Evolutionary conservation across 139 green algal species (phyloP).

Genomic region (Haematococcus lacustris): DNA sequence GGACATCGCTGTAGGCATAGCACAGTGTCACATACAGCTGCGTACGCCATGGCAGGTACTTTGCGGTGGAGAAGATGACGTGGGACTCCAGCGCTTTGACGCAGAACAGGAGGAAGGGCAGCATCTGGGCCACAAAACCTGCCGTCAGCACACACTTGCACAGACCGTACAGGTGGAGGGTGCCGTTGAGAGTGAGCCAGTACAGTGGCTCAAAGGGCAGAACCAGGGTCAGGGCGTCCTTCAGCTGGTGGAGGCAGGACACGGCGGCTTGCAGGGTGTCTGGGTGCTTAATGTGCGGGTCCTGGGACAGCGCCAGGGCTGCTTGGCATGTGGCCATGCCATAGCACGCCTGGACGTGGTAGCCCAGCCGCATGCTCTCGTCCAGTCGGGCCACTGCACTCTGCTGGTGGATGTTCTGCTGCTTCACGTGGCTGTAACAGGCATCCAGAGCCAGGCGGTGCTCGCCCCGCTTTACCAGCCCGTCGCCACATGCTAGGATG

Average conservation of each 20-base stretch:
- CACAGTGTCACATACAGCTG: constrained; percentile 32
- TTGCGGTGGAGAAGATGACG: constrained; percentile 31
- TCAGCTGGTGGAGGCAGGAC: constrained; percentile 24
- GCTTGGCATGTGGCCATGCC: constrained; percentile 27
- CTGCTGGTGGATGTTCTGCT: constrained; percentile 19
- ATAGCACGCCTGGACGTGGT: constrained; percentile 35
- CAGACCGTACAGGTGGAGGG: constrained; percentile 31
- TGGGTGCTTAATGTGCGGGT: constrained; percentile 30
- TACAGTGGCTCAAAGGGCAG: constrained; percentile 38
- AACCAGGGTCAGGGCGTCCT: constrained; percentile 24
- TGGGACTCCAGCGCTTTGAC: constrained; percentile 40
- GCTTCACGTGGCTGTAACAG: constrained; percentile 24
- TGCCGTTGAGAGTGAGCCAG: constrained; percentile 47
- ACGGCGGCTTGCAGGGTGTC: constrained; percentile 26
- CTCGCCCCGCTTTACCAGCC: constrained; percentile 19
- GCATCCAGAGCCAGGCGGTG: constrained; percentile 28
- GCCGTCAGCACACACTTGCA: constrained; percentile 32
- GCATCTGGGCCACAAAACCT: constrained; percentile 31
- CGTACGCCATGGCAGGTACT: constrained; percentile 46
- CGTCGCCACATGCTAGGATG: constrained; percentile 27
- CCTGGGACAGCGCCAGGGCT: constrained; percentile 11
- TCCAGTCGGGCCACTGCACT: constrained; percentile 22
- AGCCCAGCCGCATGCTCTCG: constrained; percentile 10
- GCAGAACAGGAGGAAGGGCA: constrained; percentile 43
- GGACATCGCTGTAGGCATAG: constrained; percentile 20